Evolutionary conservation across 768 basidiomycete species (phyloP).

Genomic region (Pleurotus salmoneostramineus): DNA sequence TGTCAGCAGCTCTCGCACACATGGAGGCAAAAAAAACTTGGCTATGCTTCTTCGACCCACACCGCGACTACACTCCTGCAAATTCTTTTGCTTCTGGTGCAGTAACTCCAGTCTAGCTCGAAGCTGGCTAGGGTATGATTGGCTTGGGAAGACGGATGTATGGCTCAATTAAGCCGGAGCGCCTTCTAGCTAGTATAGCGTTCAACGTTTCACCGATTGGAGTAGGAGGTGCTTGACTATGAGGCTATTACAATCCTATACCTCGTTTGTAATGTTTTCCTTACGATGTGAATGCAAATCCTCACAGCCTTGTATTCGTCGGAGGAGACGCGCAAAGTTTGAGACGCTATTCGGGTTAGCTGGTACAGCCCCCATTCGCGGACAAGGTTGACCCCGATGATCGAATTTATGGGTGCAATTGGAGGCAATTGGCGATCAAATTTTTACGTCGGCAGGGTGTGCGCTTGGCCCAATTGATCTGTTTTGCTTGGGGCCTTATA

Average conservation of each 20-base stretch:
- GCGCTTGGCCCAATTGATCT: too few species aligned
- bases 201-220: constrained; percentile 31
- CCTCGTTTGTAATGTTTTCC: neutral
- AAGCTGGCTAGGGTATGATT: constrained; percentile 50
- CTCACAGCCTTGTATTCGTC: constrained; percentile 8
- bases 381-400: too few species aligned
- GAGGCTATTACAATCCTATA: constrained; percentile 49
- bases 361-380: too few species aligned
- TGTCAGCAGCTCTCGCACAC: neutral
- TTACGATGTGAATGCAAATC: neutral
- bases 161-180: constrained; percentile 86
- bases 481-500: too few species aligned
- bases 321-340: neutral
- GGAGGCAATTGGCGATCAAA: neutral
- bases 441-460: too few species aligned
- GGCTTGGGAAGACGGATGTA: constrained; percentile 36
- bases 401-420: too few species aligned
- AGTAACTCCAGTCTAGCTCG: constrained; percentile 53
- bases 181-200: constrained; percentile 35
- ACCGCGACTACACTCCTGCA: constrained; percentile 28
- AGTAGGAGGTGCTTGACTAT: constrained; percentile 73
- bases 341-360: too few species aligned
- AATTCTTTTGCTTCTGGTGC: constrained; percentile 17
- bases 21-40: constrained; percentile 9
- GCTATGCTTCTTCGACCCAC: constrained; percentile 26